These are phyloP conservation scores for Linderniella brevidens DNA, from an alignment of 257 asterid genomes.

Conservation along the genomic window DNA sequence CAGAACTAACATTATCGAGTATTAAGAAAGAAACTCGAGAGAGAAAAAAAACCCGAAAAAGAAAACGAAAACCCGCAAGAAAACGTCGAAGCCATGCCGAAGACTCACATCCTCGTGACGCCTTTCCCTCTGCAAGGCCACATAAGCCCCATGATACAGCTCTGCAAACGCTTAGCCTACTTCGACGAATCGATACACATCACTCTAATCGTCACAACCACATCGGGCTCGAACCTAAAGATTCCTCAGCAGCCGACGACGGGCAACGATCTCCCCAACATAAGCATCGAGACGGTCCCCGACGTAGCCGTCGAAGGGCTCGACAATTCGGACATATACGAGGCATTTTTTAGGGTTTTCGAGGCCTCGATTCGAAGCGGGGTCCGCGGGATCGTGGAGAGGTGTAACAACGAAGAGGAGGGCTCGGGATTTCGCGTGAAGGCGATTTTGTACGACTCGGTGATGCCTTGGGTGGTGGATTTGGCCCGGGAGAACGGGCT, in stretches of 20 bases:
- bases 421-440: not conserved
- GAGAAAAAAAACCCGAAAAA: too few relatives aligned
- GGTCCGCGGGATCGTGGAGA: not conserved
- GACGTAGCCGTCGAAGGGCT: not conserved
- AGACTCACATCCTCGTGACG: not conserved
- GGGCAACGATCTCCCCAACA: not conserved
- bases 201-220: too few relatives aligned
- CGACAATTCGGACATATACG: not conserved
- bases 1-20: too few relatives aligned
- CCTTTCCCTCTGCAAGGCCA: conserved; percentile 1
- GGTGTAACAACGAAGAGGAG: not conserved
- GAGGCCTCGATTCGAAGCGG: not conserved
- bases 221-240: too few relatives aligned
- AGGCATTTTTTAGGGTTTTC: not conserved
- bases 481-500: conserved; percentile 15
- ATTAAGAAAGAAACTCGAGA: too few relatives aligned
- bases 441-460: conserved; percentile 13
- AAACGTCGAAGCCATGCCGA: too few relatives aligned
- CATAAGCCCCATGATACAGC: too few relatives aligned
- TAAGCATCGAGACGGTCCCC: not conserved
- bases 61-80: too few relatives aligned
- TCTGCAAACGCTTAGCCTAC: too few relatives aligned
- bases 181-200: too few relatives aligned
- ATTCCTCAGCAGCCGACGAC: too few relatives aligned
- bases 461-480: conserved; percentile 21